Evolutionary conservation across 352 stramenopile species (phyloP), one percentile per base, ranked within the genome.

Genomic region (Thalassiosira delicatula): DNA sequence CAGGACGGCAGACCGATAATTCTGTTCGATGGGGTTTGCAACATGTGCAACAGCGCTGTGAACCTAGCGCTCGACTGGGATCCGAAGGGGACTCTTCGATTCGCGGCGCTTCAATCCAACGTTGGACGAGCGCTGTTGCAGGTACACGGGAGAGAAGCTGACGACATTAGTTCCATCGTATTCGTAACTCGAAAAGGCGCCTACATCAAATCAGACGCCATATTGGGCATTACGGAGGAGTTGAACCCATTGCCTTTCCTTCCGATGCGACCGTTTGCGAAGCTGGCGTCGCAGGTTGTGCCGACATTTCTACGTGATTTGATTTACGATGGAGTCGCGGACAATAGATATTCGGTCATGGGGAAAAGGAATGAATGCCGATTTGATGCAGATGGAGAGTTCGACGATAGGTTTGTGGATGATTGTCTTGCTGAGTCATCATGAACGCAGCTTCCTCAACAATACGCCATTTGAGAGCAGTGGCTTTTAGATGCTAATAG

Each of bases 101-200:
- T 94, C 70, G 79, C 87, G 1, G 77, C 89, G 8, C 69, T 95
- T 4, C 91, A 95, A 83, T 90, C 76, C 5, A 87, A 88, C 17
- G 82, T 92, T 17, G 91, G 91, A 42, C 51, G 67, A 60, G 49
- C 79, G 21, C 79, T 95, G 14, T 61, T 95, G 2, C 57, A 88
- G 57, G 44, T 54, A 0, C 77, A 88, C 76, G 89, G 88, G 11
- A 83, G 81, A 73, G 66, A 83, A 33, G 78, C 86, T 11, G 75
- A 95, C 65, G 89, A 95, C 82, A 94, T 95, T 53, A 89, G 69
- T 68, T 90, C 78, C 21, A 92, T 95, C 72, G 89, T 95, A 21
- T 66, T 95, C 7, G 88, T 95, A 8, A 86, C 75, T 7, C 30
- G 69, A 49, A 70, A 85, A 3, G 76, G 81, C 40, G 86, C 79